Evolutionary conservation across 352 stramenopile species (phyloP).

Genomic region (Phytophthora meadii): DNA sequence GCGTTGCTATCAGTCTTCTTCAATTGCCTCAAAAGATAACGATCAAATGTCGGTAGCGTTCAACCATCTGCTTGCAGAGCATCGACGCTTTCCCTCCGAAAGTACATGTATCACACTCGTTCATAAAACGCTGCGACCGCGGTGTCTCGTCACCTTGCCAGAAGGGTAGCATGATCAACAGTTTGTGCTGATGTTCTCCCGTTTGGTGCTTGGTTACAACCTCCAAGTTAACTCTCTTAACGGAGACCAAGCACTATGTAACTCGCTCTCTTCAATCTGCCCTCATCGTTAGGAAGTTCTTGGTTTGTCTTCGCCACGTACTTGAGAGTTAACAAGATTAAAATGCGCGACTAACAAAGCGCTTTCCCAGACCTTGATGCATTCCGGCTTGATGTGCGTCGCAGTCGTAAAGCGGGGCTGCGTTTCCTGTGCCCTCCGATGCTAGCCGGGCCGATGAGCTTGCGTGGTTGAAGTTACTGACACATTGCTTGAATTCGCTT

Average conservation of each 20-base stretch:
- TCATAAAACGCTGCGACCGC: background rate
- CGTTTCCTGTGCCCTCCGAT: constrained; percentile 1
- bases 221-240: background rate
- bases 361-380: background rate
- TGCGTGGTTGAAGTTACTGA: constrained; percentile 1
- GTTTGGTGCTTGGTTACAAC: background rate
- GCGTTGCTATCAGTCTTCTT: constrained; percentile 1
- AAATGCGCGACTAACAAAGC: background rate
- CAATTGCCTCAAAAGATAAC: background rate
- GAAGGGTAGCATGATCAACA: background rate
- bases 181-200: background rate
- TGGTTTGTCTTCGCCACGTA: background rate
- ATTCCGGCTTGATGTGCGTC: background rate
- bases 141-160: background rate
- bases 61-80: constrained; percentile 1
- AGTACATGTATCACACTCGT: background rate
- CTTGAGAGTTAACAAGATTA: constrained; percentile 1
- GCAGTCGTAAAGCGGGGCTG: background rate
- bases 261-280: background rate
- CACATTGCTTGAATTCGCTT: background rate
- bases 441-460: background rate
- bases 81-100: background rate
- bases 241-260: background rate
- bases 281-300: background rate
- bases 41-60: background rate